These are phyloP conservation scores for Leccinum subgranulosum DNA, from an alignment of 768 basidiomycete species.

Conservation along the genomic window DNA sequence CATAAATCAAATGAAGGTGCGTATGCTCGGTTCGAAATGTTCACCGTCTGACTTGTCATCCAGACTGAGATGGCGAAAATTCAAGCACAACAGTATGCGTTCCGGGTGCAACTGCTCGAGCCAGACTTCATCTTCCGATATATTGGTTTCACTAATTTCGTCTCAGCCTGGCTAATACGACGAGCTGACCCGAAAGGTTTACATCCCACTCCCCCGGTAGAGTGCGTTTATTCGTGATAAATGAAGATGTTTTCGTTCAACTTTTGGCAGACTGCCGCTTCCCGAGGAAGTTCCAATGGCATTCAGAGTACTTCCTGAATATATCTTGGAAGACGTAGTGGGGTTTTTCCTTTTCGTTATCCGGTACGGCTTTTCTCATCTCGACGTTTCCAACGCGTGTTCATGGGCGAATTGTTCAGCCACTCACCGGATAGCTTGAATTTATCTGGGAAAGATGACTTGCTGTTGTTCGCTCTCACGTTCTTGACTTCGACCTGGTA, in stretches of 20 bases:
- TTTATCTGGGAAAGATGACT: conserved; percentile 77
- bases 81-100: conserved; percentile 72
- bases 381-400: not conserved
- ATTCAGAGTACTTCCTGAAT: conserved; percentile 90
- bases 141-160: conserved; percentile 82
- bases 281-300: conserved; percentile 79
- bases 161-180: conserved; percentile 92
- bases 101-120: conserved; percentile 82
- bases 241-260: conserved; percentile 1
- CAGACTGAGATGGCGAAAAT: conserved; percentile 70
- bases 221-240: conserved; percentile 45
- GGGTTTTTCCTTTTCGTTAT: conserved; percentile 85
- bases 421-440: conserved; percentile 78
- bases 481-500: conserved; percentile 95
- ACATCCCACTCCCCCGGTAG: conserved; percentile 67
- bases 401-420: conserved; percentile 31
- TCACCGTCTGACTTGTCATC: conserved; percentile 1
- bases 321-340: conserved; percentile 89
- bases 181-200: conserved; percentile 77
- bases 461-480: conserved; percentile 83
- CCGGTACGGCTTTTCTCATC: conserved; percentile 48
- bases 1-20: conserved; percentile 76
- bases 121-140: conserved; percentile 78
- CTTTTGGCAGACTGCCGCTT: conserved; percentile 66
- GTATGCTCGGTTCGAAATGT: not conserved